Evolutionary conservation across 2,329 filamentous ascomycete genomes (phyloP).

Genomic region (Aquanectria penicillioides): DNA sequence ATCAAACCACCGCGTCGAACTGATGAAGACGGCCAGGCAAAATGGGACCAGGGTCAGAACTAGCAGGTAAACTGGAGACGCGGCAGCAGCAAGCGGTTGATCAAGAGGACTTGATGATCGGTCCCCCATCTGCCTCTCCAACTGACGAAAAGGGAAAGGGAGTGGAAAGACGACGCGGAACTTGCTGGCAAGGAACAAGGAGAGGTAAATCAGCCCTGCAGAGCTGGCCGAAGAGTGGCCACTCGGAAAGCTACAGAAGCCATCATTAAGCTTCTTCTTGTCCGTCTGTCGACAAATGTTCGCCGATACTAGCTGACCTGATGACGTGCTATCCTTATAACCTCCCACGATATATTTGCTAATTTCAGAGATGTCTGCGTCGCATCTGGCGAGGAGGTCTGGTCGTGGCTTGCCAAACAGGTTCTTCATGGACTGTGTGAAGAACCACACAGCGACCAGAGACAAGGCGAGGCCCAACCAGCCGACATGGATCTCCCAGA

Average conservation of each 20-base stretch:
- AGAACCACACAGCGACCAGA: slow-evolving; percentile 77
- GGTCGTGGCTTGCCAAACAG: slow-evolving; percentile 77
- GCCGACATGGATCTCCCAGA: slow-evolving; percentile 91
- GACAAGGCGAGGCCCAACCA: slow-evolving; percentile 86
- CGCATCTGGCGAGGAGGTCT: slow-evolving; percentile 82
- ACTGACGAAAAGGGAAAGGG: neutral
- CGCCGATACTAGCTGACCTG: slow-evolving; percentile 76
- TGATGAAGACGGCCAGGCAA: slow-evolving; percentile 80
- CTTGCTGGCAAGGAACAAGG: slow-evolving; percentile 86
- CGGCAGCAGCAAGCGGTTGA: slow-evolving; percentile 72
- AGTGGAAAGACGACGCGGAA: slow-evolving; percentile 77
- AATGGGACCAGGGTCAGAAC: slow-evolving; percentile 77
- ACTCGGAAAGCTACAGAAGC: slow-evolving; percentile 79
- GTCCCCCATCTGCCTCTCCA: neutral
- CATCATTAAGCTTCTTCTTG: slow-evolving; percentile 72
- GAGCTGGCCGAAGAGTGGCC: slow-evolving; percentile 73
- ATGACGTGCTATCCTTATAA: slow-evolving; percentile 57
- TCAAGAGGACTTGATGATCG: neutral
- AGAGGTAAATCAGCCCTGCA: slow-evolving; percentile 84
- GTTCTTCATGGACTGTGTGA: slow-evolving; percentile 88
- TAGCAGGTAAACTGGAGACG: slow-evolving; percentile 83
- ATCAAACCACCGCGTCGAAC: slow-evolving; percentile 85
- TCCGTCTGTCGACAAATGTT: slow-evolving; percentile 78
- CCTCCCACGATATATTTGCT: slow-evolving; percentile 71
- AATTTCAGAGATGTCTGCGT: slow-evolving; percentile 75